Base-by-base conservation (phyloP, 805 yeast species). In the Candida koratica region DNA sequence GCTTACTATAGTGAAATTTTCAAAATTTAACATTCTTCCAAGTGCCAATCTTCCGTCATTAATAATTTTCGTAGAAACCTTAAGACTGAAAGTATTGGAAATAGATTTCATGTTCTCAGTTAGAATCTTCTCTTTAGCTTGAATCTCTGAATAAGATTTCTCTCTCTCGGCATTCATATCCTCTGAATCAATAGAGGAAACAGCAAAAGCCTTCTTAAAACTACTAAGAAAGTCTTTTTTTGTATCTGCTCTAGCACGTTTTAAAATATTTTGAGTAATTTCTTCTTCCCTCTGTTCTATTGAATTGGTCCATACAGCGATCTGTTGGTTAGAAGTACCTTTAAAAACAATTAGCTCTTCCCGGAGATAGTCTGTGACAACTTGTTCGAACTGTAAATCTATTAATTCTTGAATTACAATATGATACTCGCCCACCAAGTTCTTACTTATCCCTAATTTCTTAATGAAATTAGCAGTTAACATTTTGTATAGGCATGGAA, bases 121-220 rank as follows among this genome's bases (percentile, higher is more conserved):
- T 50, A 90, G 68, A 19, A 89, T 78, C 43, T 84, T 86, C 17
- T 88, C 73, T 46, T 81, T 80, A 1, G 94, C 95, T 34, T 87
- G 89, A 43, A 85, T 69, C 47, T 83, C 88, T 2, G 83, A 75
- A 27, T 73, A 60, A 17, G 71, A 66, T 41, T 68, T 63, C 8
- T 53, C 36, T 11, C 49, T 55, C 14, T 39, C 39, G 11, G 45
- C 44, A 9, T 48, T 52, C 10, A 28, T 42, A 5, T 38, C 41
- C 11, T 36, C 32, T 49, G 50, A 25, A 43, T 40, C 55, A 52
- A 35, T 47, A 41, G 36, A 51, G 54, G 51, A 61, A 2, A 53
- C 49, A 10, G 55, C 69, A 52, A 82, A 79, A 3, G 81, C 79
- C 47, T 77, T 81, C 9, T 77, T 72, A 55, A 82, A 82, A 44